Evolutionary conservation across 495 filamentous ascomycete genomes (phyloP).

Genomic region (Poronia punctata): DNA sequence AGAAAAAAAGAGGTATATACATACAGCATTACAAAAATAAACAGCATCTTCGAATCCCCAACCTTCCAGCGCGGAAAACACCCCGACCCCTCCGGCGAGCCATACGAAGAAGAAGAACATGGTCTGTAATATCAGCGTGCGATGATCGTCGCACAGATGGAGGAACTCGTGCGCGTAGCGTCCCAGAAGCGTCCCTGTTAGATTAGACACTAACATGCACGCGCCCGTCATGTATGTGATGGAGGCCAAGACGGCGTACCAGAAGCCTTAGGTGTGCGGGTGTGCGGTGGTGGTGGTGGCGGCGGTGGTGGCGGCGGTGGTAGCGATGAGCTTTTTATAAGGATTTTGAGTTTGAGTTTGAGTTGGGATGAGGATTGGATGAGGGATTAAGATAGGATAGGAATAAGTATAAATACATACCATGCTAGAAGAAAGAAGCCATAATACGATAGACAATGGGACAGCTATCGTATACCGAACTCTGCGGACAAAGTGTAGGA

Average conservation of each 20-base stretch:
- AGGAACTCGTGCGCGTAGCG: slow-evolving; percentile 72
- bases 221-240: slow-evolving; percentile 57
- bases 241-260: slow-evolving; percentile 68
- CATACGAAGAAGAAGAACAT: slow-evolving; percentile 67
- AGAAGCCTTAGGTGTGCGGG: slow-evolving; percentile 73
- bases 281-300: no score
- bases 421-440: slow-evolving; percentile 60
- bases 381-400: no score
- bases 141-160: slow-evolving; percentile 65
- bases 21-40: slow-evolving; percentile 64
- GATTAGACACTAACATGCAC: slow-evolving; percentile 63
- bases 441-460: slow-evolving; percentile 59
- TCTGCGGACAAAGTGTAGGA: slow-evolving; percentile 68
- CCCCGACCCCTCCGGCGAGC: slow-evolving; percentile 57
- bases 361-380: no score
- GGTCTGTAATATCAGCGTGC: slow-evolving; percentile 73
- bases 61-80: slow-evolving; percentile 57
- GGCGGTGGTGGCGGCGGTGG: slow-evolving; percentile 1
- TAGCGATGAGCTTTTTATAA: no score
- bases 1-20: not conserved
- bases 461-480: slow-evolving; percentile 71
- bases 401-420: slow-evolving; percentile 44
- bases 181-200: slow-evolving; percentile 69
- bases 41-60: slow-evolving; percentile 63
- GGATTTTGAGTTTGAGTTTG: no score